These are phyloP conservation scores for Ananas comosus DNA, from an alignment of 176 grass and related monocot genomes.

Conservation along the genomic window DNA sequence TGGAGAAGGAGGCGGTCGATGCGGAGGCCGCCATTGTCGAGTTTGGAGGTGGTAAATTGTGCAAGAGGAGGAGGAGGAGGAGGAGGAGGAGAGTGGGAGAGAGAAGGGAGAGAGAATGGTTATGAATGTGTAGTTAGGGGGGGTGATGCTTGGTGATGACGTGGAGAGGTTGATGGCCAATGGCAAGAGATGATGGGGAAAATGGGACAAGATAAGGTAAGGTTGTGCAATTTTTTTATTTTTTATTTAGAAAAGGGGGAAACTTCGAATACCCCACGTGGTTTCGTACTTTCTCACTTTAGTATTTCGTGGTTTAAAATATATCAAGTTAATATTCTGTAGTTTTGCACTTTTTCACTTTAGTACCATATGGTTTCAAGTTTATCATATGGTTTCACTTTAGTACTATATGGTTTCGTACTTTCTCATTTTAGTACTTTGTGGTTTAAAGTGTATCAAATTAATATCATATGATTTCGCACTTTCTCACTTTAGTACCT, in stretches of 20 bases:
- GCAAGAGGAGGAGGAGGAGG: neutral
- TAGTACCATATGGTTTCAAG: too few relatives aligned
- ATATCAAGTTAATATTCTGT: too few relatives aligned
- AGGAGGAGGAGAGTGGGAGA: neutral
- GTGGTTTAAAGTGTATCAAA: too few relatives aligned
- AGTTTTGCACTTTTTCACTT: too few relatives aligned
- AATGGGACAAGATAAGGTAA: neutral
- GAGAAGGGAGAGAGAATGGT: neutral
- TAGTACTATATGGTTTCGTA: too few relatives aligned
- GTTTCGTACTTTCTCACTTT: too few relatives aligned
- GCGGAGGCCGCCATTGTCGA: slow-evolving; percentile 39
- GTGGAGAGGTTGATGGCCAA: neutral
- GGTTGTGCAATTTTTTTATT: neutral
- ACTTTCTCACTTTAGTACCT: too few relatives aligned
- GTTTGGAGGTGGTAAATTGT: slow-evolving; percentile 4
- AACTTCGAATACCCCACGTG: too few relatives aligned
- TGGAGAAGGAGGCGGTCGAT: slow-evolving; percentile 4
- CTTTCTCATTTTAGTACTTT: too few relatives aligned
- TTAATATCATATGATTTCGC: too few relatives aligned
- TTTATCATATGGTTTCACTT: too few relatives aligned
- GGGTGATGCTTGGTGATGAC: slow-evolving; percentile 2
- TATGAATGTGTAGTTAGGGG: slow-evolving; percentile 22
- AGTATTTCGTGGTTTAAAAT: too few relatives aligned
- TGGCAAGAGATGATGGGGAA: neutral
- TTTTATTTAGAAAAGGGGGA: neutral